phyloP scores from a whole-genome alignment of 2,329 filamentous ascomycete species.

The Penicillium glabrum region DNA sequence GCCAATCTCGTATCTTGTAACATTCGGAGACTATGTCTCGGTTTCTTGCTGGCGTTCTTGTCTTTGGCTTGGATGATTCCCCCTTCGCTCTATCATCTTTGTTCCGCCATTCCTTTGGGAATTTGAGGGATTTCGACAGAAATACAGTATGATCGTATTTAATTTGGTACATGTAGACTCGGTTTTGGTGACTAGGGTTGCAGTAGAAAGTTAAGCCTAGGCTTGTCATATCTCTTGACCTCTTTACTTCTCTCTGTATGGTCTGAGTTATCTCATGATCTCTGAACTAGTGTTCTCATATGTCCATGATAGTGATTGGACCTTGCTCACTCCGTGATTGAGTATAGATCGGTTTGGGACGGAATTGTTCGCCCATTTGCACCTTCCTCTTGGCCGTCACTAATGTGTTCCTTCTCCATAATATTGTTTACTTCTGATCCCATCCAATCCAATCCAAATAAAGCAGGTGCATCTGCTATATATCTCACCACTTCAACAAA shows the following conservation, averaged over 20 bases:
- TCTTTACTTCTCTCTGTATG: background rate
- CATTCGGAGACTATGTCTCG: background rate
- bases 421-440: no score
- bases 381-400: slow-evolving; percentile 19
- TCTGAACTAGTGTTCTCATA: no score
- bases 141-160: background rate
- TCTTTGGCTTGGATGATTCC: slow-evolving; percentile 30
- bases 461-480: background rate
- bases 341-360: no score
- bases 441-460: background rate
- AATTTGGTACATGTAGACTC: background rate
- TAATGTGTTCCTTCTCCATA: background rate
- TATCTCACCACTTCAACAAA: background rate
- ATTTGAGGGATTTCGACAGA: background rate
- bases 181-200: background rate
- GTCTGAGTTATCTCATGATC: no score
- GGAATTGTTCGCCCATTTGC: slow-evolving; percentile 10
- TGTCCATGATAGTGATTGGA: no score
- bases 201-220: no score
- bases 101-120: background rate
- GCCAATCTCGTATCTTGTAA: slow-evolving; percentile 4
- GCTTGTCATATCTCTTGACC: no score
- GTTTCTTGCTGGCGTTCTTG: slow-evolving; percentile 7
- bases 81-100: slow-evolving; percentile 18
- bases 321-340: no score